Percentiles rank a stretch among this genome's conserved stretches.
phyloP scores from a whole-genome alignment of 139 green algal species.

The Chlamydomonas asymmetrica region DNA sequence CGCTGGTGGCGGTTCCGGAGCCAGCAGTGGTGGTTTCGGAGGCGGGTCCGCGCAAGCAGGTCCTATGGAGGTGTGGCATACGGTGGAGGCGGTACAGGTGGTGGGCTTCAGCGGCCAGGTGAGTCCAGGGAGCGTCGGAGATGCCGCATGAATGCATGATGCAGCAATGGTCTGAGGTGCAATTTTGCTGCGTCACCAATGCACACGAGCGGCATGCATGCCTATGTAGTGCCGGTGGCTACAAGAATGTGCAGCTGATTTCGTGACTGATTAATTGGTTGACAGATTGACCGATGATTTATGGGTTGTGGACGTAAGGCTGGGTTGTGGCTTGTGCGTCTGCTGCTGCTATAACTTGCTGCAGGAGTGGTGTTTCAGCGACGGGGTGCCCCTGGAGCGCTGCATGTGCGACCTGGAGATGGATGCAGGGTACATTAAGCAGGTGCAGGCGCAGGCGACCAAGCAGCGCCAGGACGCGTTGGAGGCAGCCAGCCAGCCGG shows the following conservation, averaged over 20 bases:
- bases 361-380: constrained; percentile 1
- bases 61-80: constrained; percentile 10
- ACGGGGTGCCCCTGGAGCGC: not conserved
- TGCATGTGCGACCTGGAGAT: constrained; percentile 3
- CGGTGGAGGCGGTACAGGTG: constrained; percentile 21
- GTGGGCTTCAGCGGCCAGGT: not conserved
- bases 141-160: not conserved
- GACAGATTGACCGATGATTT: not conserved
- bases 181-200: not conserved
- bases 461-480: no score
- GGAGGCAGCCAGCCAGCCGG: not conserved
- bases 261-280: not conserved
- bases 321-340: no score
- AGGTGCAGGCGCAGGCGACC: constrained; percentile 3
- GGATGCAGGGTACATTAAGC: constrained; percentile 4
- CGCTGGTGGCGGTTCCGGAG: no score
- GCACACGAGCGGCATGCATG: not conserved
- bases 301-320: no score
- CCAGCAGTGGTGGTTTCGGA: no score
- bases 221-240: no score
- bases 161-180: not conserved
- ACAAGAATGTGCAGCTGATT: no score
- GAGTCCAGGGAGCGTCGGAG: not conserved
- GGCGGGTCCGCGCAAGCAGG: no score
- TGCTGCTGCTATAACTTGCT: not conserved